Evolutionary conservation across 805 yeast species (phyloP).

Genomic region (Ogataea kodamae): DNA sequence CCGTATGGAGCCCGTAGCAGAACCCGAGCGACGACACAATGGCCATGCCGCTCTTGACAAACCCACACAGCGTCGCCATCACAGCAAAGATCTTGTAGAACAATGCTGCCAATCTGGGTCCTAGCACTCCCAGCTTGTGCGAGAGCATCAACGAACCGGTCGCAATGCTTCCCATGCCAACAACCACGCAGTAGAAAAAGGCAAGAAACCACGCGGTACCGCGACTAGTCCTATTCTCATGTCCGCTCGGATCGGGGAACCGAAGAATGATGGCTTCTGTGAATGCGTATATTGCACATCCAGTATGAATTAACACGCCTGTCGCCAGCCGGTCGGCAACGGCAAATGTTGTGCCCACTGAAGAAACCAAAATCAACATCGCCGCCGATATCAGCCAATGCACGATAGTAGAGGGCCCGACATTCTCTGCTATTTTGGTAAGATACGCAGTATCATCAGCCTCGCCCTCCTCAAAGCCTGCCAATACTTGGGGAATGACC

Average conservation of each 20-base stretch:
- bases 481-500: no score
- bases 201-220: slow-evolving; percentile 67
- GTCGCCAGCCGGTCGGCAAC: slow-evolving; percentile 49
- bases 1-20: slow-evolving; percentile 78
- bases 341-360: slow-evolving; percentile 50
- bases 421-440: slow-evolving; percentile 22
- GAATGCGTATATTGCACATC: slow-evolving; percentile 47
- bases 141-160: slow-evolving; percentile 45
- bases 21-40: slow-evolving; percentile 84
- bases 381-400: slow-evolving; percentile 60
- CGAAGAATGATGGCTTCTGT: slow-evolving; percentile 55
- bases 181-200: slow-evolving; percentile 42
- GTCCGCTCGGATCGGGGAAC: slow-evolving; percentile 62
- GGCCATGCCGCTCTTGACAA: slow-evolving; percentile 78
- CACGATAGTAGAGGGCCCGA: slow-evolving; percentile 50
- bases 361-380: slow-evolving; percentile 51
- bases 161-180: slow-evolving; percentile 53
- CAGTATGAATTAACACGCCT: slow-evolving; percentile 44
- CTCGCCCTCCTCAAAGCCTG: slow-evolving; percentile 11
- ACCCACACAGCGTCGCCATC: slow-evolving; percentile 53
- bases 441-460: slow-evolving; percentile 11
- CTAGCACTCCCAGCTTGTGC: slow-evolving; percentile 36
- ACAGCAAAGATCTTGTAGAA: slow-evolving; percentile 47
- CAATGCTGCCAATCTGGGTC: slow-evolving; percentile 33
- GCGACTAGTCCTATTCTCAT: slow-evolving; percentile 63